A percentile compares a stretch with the other conserved stretches of the same genome.
phyloP scores from a whole-genome alignment of 2,329 filamentous ascomycete species.

The Hypoxylon sp. region DNA sequence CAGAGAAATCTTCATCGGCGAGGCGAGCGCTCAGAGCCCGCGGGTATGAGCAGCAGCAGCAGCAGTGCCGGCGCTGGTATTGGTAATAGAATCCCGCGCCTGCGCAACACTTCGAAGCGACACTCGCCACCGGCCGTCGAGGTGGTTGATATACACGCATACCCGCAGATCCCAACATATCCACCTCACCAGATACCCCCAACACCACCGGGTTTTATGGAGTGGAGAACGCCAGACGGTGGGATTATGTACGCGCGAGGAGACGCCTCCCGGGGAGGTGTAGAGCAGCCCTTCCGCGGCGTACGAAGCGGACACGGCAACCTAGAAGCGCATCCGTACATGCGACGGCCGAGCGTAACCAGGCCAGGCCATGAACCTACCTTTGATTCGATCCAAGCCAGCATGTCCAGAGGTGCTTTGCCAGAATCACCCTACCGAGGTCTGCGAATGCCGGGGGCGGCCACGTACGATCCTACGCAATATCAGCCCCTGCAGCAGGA shows the following conservation, averaged over 20 bases:
- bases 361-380: no score
- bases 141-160: slow-evolving; percentile 42
- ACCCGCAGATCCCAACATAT: slow-evolving; percentile 41
- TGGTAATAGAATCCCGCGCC: slow-evolving; percentile 11
- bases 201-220: slow-evolving; percentile 28
- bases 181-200: slow-evolving; percentile 31
- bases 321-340: slow-evolving; percentile 34
- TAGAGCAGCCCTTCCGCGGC: slow-evolving; percentile 29
- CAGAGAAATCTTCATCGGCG: not conserved
- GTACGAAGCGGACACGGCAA: slow-evolving; percentile 37
- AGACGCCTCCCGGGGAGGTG: no score
- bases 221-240: slow-evolving; percentile 6
- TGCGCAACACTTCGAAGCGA: slow-evolving; percentile 9
- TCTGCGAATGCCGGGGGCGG: not conserved
- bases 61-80: not conserved
- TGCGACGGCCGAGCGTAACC: slow-evolving; percentile 9
- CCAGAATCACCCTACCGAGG: no score
- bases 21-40: slow-evolving; percentile 9
- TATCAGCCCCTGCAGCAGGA: not conserved
- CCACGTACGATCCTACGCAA: not conserved
- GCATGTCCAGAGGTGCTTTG: no score
- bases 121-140: slow-evolving; percentile 36
- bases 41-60: not conserved
- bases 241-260: no score
- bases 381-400: not conserved